Base-by-base conservation (phyloP, 768 basidiomycete genomes). In the Leccinum fibrillosum region DNA sequence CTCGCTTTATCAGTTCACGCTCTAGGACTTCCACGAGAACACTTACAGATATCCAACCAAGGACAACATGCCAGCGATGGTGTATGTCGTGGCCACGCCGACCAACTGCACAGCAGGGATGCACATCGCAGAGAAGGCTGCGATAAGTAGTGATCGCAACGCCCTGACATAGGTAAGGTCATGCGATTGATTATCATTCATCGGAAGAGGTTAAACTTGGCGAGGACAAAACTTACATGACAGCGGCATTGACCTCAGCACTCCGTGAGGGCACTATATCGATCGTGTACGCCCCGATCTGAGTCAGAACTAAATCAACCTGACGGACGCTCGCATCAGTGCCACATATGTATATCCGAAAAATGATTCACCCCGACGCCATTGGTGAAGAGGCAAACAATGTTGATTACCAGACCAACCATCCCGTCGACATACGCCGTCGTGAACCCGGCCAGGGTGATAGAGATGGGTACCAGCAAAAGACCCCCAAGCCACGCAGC, bases 261-360 rank as follows among this genome's bases (percentile, higher is more conserved):
- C 87, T 88, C 23, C 78, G 77, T 19, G 75, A 66, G 32, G 83
- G 86, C 69, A 89, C 61, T 12, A 88, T 69, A 58, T 89, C 88
- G 4, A 88, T 80, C 25, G 73, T 69, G 61, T 88, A 88, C 5
- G 86, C 77, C 10, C 81, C 76, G 15, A 75, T 74, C 0, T 86
- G 86, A 9, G 79, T 78, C 39, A 88, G 72, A 9, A 82, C 79
- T 52, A 83, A 64, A 62, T 88, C 82, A 15, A 84, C 78, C 86
- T 88, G 48, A 34, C 4, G 34, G 39, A 25, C 50, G 11, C 6
- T 64, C 32, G 44, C 8, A 48, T 54, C 12, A 59, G n/a, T n/a
- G 8, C 30, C 25, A n/a, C 11, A 26, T 17, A 17, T 19, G n/a
- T 50, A 48, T 11, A 11, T 17, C 12, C 19, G 3, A 2, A 2